A percentile compares a stretch with the other conserved stretches of the same genome.
Conservation (phyloP, 306 rosid species). For the Inga laurina region DNA sequence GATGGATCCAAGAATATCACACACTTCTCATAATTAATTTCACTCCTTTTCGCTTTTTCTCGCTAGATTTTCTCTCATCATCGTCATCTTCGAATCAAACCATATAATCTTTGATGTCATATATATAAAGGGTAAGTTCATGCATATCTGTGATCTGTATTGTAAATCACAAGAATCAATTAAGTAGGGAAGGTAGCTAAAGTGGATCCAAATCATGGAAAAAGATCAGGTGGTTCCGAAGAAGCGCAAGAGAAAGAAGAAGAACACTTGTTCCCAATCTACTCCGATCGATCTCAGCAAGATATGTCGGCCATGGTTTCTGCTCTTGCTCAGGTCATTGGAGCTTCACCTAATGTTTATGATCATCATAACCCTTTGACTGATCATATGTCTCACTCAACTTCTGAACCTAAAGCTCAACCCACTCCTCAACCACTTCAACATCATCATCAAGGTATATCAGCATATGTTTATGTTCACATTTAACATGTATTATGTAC, state of each 20-base stretch:
- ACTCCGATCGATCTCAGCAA: conserved; percentile 70
- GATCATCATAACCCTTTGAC: conserved; percentile 6
- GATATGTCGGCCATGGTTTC: conserved; percentile 81
- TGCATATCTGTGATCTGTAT: not conserved
- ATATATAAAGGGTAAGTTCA: not conserved
- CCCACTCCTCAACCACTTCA: conserved; percentile 42
- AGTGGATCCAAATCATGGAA: conserved; percentile 54
- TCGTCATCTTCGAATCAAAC: not conserved
- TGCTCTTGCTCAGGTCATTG: conserved; percentile 75
- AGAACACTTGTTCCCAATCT: conserved; percentile 58
- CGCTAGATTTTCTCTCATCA: not conserved
- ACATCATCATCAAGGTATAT: conserved; percentile 59
- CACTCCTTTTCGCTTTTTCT: not conserved
- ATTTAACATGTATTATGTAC: not conserved
- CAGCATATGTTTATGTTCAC: not conserved
- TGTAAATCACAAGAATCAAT: not conserved
- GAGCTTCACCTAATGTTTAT: conserved; percentile 29
- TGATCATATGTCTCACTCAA: conserved; percentile 1
- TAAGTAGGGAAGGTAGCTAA: not conserved
- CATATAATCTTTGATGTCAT: not conserved
- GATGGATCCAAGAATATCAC: conserved; percentile 8
- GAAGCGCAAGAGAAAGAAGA: conserved; percentile 62
- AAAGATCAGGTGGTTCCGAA: conserved; percentile 45
- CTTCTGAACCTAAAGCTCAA: not conserved
- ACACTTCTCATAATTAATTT: not conserved